phyloP scores from a whole-genome alignment of 352 stramenopile genomes.

The Globisporangium emineosum region DNA sequence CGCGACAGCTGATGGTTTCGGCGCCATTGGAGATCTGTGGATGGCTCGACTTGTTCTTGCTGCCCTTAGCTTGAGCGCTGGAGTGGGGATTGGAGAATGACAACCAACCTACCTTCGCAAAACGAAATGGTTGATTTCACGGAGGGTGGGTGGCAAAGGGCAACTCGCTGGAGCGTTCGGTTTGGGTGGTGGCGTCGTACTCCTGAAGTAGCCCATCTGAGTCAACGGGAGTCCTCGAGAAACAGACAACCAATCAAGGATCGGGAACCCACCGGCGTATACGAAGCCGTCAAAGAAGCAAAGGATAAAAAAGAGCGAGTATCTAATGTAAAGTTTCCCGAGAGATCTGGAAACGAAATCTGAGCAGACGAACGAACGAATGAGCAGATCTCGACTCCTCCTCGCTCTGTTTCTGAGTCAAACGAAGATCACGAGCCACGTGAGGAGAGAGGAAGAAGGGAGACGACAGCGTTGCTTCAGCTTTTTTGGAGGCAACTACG shows the following conservation, averaged over 20 bases:
- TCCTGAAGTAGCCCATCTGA: neutral
- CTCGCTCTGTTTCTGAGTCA: neutral
- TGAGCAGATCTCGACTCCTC: neutral
- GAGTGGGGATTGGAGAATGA: neutral
- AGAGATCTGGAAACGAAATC: neutral
- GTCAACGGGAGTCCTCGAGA: neutral
- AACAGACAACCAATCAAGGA: neutral
- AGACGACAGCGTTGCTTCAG: neutral
- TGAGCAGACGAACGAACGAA: neutral
- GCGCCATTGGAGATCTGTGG: neutral
- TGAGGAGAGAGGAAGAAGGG: neutral
- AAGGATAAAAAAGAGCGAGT: neutral
- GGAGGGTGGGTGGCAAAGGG: neutral
- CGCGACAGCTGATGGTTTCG: neutral
- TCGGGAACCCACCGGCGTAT: neutral
- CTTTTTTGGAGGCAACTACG: too few species aligned
- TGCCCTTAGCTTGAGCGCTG: neutral
- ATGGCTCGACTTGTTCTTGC: too few species aligned
- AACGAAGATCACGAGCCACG: neutral
- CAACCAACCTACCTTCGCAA: neutral
- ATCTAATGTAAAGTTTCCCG: too few species aligned
- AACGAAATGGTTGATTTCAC: neutral
- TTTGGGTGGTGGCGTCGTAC: neutral
- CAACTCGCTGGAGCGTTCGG: neutral
- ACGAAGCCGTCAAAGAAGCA: neutral